These are phyloP conservation scores for Boletus vermiculosoides DNA, from an alignment of 768 basidiomycete species.

Conservation along the genomic window DNA sequence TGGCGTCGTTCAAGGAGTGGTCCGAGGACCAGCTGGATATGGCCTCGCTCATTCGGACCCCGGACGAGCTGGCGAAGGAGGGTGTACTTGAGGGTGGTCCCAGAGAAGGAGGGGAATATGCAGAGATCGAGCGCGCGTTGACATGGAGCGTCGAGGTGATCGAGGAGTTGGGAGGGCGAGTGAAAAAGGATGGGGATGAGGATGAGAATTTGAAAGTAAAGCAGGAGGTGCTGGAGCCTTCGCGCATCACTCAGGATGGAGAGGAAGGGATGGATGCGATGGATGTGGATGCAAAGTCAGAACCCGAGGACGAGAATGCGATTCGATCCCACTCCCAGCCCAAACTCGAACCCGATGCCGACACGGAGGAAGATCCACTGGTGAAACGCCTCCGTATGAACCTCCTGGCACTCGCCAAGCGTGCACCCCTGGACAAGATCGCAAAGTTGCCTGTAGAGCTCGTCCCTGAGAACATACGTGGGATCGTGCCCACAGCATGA, in stretches of 20 bases:
- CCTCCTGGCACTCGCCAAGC: slow-evolving; percentile 72
- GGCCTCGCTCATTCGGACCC: slow-evolving; percentile 40
- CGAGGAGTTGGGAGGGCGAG: slow-evolving; percentile 32
- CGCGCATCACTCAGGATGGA: not conserved
- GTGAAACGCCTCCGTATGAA: slow-evolving; percentile 66
- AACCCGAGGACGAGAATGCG: not conserved
- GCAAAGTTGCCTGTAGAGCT: slow-evolving; percentile 61
- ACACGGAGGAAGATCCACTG: slow-evolving; percentile 44
- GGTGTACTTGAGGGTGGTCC: slow-evolving; percentile 28
- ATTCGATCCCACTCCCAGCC: not conserved
- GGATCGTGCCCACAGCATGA: slow-evolving; percentile 54
- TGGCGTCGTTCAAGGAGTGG: slow-evolving; percentile 9
- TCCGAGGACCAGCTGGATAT: slow-evolving; percentile 37
- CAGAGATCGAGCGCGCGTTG: slow-evolving; percentile 41
- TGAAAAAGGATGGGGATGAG: not conserved
- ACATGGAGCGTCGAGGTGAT: slow-evolving; percentile 56
- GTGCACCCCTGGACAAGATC: slow-evolving; percentile 72
- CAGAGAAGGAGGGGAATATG: slow-evolving; percentile 29
- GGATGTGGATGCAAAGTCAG: slow-evolving; percentile 21
- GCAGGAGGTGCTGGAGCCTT: slow-evolving; percentile 12
- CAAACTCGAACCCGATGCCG: not conserved
- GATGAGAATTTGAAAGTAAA: slow-evolving; percentile 9
- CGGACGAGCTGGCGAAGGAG: slow-evolving; percentile 39
- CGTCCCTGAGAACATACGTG: slow-evolving; percentile 63
- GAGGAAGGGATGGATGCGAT: slow-evolving; percentile 6